Evolutionary conservation across 176 grass and related monocot species (phyloP).

Genomic region (Saccharum officinarum): DNA sequence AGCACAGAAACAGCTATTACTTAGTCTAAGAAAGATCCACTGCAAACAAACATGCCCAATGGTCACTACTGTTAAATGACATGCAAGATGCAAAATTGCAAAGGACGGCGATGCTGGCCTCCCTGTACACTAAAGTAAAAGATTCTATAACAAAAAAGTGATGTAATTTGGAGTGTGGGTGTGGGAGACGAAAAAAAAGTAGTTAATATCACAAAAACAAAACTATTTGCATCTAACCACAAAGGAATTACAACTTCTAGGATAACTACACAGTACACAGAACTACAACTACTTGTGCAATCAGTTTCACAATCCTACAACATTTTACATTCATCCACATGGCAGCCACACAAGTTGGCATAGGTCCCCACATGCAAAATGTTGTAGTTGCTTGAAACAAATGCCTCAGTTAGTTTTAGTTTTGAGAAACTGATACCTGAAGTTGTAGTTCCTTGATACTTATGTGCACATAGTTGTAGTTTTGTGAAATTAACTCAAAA

Average conservation of each 20-base stretch:
- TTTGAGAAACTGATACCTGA: background rate
- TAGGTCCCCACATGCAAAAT: background rate
- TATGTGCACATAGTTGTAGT: background rate
- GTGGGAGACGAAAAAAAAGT: background rate
- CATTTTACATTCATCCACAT: background rate
- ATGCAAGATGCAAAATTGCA: background rate
- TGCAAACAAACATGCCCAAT: background rate
- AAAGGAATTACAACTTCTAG: background rate
- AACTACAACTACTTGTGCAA: background rate
- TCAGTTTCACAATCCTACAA: background rate
- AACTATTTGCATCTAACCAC: background rate
- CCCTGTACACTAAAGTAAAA: background rate
- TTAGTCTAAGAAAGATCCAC: slow-evolving; percentile 12
- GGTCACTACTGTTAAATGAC: background rate
- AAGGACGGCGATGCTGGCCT: background rate
- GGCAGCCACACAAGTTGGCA: background rate
- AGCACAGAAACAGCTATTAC: background rate
- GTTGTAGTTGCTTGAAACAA: background rate
- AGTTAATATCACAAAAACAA: background rate
- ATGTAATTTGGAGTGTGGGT: background rate
- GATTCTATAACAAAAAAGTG: background rate
- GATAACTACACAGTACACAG: background rate
- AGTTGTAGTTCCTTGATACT: background rate
- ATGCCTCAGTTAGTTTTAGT: background rate
- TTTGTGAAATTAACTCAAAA: background rate